These are phyloP conservation scores for Ascoidea rubescens DNA, from an alignment of 805 yeast genomes.

Conservation along the genomic window DNA sequence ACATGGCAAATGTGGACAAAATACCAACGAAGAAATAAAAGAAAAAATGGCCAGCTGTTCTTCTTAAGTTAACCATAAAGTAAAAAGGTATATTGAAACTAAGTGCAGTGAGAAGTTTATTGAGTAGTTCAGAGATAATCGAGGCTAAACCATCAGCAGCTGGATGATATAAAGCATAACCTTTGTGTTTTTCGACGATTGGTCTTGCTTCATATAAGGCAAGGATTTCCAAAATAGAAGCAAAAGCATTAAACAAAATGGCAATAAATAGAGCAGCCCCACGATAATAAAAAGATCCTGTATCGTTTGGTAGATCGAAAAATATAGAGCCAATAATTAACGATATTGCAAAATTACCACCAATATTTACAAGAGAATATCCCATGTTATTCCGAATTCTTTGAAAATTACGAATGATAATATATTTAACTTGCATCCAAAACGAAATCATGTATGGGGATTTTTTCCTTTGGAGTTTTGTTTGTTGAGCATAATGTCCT, in stretches of 20 bases:
- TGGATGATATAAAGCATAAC: constrained; percentile 40
- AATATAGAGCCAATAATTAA: constrained; percentile 41
- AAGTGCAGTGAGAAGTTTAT: constrained; percentile 28
- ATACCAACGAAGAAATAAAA: constrained; percentile 29
- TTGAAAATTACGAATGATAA: constrained; percentile 30
- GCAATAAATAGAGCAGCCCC: constrained; percentile 57
- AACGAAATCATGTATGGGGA: constrained; percentile 39
- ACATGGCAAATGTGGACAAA: constrained; percentile 32
- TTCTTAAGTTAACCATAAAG: constrained; percentile 36
- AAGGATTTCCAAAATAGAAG: constrained; percentile 42
- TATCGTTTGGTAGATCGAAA: constrained; percentile 28
- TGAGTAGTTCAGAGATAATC: constrained; percentile 32
- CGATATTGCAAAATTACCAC: constrained; percentile 37
- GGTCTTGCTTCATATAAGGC: constrained; percentile 37
- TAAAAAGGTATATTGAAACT: constrained; percentile 34
- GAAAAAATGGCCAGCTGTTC: constrained; percentile 40
- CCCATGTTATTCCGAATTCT: constrained; percentile 36
- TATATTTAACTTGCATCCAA: constrained; percentile 32
- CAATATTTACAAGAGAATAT: constrained; percentile 23
- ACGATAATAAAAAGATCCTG: constrained; percentile 36
- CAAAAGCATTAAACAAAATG: constrained; percentile 43
- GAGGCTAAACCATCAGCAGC: constrained; percentile 43
- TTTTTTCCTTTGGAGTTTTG: constrained; percentile 27
- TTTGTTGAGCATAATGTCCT: constrained; percentile 36
- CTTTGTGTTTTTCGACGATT: constrained; percentile 41